Percentiles rank a stretch among this genome's conserved stretches.
Evolutionary conservation across 192 early-diverging fungal species (phyloP).

Genomic region (Entomortierella chlamydospora): DNA sequence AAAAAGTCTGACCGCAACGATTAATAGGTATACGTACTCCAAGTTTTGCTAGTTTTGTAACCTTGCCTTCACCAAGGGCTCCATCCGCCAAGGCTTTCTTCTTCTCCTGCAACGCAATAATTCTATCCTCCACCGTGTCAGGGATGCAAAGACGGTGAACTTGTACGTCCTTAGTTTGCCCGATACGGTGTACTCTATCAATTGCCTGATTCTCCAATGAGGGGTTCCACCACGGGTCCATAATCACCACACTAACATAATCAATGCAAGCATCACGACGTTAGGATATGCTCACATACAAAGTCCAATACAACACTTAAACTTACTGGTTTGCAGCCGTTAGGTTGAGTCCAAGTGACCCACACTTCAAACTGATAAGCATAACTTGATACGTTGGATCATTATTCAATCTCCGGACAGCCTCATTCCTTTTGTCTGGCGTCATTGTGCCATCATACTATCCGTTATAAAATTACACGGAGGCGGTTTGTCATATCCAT

Average conservation of each 20-base stretch:
- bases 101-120: constrained; percentile 70
- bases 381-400: constrained; percentile 59
- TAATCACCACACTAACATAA: constrained; percentile 71
- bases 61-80: constrained; percentile 52
- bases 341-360: constrained; percentile 79
- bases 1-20: background rate
- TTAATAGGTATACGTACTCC: constrained; percentile 22
- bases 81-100: constrained; percentile 60
- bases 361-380: constrained; percentile 77
- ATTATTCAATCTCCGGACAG: constrained; percentile 51
- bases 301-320: background rate
- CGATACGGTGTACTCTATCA: constrained; percentile 82
- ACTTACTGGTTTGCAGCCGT: constrained; percentile 67
- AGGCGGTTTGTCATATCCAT: too few species aligned
- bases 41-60: constrained; percentile 47
- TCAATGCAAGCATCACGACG: background rate
- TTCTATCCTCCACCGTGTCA: constrained; percentile 78
- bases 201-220: constrained; percentile 72
- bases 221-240: constrained; percentile 89
- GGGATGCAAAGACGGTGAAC: constrained; percentile 73
- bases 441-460: constrained; percentile 62
- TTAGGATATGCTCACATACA: background rate
- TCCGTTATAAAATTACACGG: background rate
- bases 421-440: constrained; percentile 47
- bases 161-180: constrained; percentile 69